Evolutionary conservation across 768 basidiomycete genomes (phyloP).

Genomic region (Kwoniella sp.): DNA sequence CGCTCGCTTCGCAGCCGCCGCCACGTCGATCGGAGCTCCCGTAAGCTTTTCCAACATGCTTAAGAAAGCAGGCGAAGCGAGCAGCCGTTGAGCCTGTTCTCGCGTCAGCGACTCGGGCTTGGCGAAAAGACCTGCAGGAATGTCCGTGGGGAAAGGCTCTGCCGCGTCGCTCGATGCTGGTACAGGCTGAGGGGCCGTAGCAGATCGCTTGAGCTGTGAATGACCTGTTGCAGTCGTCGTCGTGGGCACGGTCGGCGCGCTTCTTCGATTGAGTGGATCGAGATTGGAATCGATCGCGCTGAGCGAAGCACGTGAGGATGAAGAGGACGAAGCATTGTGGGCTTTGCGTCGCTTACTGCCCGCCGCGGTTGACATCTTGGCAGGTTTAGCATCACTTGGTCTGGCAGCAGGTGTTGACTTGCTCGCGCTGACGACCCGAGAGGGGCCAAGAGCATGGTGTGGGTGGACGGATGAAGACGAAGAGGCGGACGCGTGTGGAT

Average conservation of each 20-base stretch:
- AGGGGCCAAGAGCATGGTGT: conserved; percentile 9
- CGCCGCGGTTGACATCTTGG: conserved; percentile 1
- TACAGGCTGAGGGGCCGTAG: not conserved
- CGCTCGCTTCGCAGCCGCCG: conserved; percentile 21
- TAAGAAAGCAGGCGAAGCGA: conserved; percentile 44
- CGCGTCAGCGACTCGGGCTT: conserved; percentile 42
- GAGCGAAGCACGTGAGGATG: conserved; percentile 15
- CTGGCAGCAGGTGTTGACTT: not conserved
- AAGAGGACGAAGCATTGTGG: not conserved
- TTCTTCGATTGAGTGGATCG: conserved; percentile 7
- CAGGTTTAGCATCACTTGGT: conserved; percentile 9
- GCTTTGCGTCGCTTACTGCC: conserved; percentile 5
- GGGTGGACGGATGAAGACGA: conserved; percentile 5
- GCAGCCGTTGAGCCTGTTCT: conserved; percentile 44
- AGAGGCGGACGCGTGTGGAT: conserved; percentile 6
- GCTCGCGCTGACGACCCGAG: conserved; percentile 15
- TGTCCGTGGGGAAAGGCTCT: conserved; percentile 34
- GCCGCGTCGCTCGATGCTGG: conserved; percentile 4
- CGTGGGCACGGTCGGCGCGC: not conserved
- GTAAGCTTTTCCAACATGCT: conserved; percentile 42
- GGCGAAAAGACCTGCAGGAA: conserved; percentile 40
- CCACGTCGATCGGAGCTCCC: conserved; percentile 22
- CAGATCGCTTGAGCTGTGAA: not conserved
- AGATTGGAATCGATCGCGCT: conserved; percentile 21
- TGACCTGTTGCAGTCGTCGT: not conserved